Base-by-base conservation (phyloP, 2,329 filamentous ascomycete species). In the Dichotomopilus funicola region DNA sequence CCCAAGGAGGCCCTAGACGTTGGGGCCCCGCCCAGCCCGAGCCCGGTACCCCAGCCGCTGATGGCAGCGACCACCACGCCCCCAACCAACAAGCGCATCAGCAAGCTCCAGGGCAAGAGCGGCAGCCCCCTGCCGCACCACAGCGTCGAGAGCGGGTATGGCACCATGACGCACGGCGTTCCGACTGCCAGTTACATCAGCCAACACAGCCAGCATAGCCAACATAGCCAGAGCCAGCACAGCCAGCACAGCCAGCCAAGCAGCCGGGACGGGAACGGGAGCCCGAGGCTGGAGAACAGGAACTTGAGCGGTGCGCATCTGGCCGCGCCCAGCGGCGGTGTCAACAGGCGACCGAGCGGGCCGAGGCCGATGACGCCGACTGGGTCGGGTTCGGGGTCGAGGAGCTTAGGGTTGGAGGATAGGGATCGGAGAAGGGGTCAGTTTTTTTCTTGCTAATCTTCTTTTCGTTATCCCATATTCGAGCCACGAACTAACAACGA, bases 361-460 rank as follows among this genome's bases (percentile, higher is more conserved):
- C 81, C 81, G 11, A 70, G 81, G 59, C 80, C 80, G 13, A 84
- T 84, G 81, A 83, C 80, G 5, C 80, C 81, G 0, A 81, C 77
- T 76, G 55, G 71, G 71, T 19, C 71, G 62, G 73, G 72, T 75
- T 81, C 76, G 77, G 81, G 56, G 3, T 37, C 34, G 33, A 36
- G 42, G 51, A 41, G 8, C 42, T 4, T 53, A 34, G 51, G 42
- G 11, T 35, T 35, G 44, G 50, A 49, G 37, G 55, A 53, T 27
- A 55, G 47, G 27, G 58, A 53, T 41, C 36, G 53, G 52, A 54
- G 58, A 55, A 59, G 60, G 55, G 60, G 60, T 62, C 53, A 51
- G 58, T 56, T 36, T 19, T 43, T 2, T 51, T n/a, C n/a, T n/a
- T n/a, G n/a, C n/a, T n/a, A n/a, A n/a, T n/a, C n/a, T n/a, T n/a